Base-by-base conservation (phyloP, 352 stramenopile genomes). In the Paralagenidium karlingii region DNA sequence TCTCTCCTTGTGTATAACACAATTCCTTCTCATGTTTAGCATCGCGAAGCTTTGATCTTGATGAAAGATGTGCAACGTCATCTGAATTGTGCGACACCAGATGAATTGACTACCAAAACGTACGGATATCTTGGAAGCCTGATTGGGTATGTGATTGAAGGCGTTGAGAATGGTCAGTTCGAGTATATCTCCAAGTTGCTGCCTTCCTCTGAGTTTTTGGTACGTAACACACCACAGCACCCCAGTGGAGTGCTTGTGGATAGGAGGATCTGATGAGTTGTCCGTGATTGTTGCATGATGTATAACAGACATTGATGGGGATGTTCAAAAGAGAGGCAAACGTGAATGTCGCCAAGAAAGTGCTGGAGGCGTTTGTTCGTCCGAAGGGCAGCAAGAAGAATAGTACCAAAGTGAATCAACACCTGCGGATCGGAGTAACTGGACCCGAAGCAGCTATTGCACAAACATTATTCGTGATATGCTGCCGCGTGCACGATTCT, bases 311-410 rank as follows among this genome's bases (percentile, higher is more conserved):
- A 34, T 54, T 95, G 2, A 71, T 95, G 52, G 81, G 78, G 0
- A 82, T 91, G 67, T 94, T 95, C 36, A 80, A 80, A 21, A 70
- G 63, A 9, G 70, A 86, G 24, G 65, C 71, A 13, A 94, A 81
- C 42, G 68, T 90, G 5, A 41, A 76, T 15, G 68, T 91, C 8
- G 82, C 73, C 7, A 91, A 90, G 43, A 80, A 89, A 48, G 70
- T 94, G 8, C 55, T 94, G 8, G 58, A 69, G 38, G 70, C 75
- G 1, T 91, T 89, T 49, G 70, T 91, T 15, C 48, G 57, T 12
- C 34, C 28, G 13, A 41, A 38, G 13, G 24, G 47, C 8, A 16
- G 24, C 8, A 28, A 27, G 21, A 47, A 36, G 10, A 49, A 55
- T 1, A 52, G 51, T 7, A 3, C 40, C n/a, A 18, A 53, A 43